phyloP scores from a whole-genome alignment of 441 rosid genomes.

The Gossypium schwendimanii region DNA sequence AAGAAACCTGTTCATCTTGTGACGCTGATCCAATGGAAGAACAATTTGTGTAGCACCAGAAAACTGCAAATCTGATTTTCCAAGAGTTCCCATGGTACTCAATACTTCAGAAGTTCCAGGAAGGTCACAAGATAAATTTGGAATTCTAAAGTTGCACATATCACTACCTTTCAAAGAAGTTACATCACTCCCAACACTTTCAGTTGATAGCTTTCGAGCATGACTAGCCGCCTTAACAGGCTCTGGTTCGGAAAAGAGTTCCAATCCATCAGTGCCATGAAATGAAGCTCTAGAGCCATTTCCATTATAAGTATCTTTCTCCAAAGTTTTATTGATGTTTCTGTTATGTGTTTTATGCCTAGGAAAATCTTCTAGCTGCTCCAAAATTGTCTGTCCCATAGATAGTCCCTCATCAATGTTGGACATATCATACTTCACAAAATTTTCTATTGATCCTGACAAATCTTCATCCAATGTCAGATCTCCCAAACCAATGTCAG shows the following conservation, averaged over 20 bases:
- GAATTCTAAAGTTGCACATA: slow-evolving; percentile 46
- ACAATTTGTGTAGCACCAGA: slow-evolving; percentile 52
- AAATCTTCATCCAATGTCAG: slow-evolving; percentile 55
- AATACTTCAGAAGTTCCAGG: slow-evolving; percentile 39
- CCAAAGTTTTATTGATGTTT: slow-evolving; percentile 35
- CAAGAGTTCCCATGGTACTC: slow-evolving; percentile 29
- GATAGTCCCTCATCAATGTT: slow-evolving; percentile 81
- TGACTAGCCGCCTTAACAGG: slow-evolving; percentile 46
- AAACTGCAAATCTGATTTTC: slow-evolving; percentile 31
- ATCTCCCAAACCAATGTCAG: slow-evolving; percentile 59
- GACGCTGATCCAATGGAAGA: slow-evolving; percentile 73
- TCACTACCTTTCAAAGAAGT: slow-evolving; percentile 58
- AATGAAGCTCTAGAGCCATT: slow-evolving; percentile 36
- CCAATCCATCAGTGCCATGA: slow-evolving; percentile 45
- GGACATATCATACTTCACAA: slow-evolving; percentile 66
- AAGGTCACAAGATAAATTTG: slow-evolving; percentile 51
- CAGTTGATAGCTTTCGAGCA: slow-evolving; percentile 57
- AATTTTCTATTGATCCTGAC: slow-evolving; percentile 53
- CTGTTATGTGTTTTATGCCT: slow-evolving; percentile 44
- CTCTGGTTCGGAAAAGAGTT: slow-evolving; percentile 47
- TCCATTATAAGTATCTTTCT: slow-evolving; percentile 41
- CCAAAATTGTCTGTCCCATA: slow-evolving; percentile 79
- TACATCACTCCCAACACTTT: slow-evolving; percentile 62
- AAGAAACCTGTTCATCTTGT: slow-evolving; percentile 72
- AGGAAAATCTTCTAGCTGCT: slow-evolving; percentile 75